Evolutionary conservation across 768 basidiomycete species (phyloP).

Genomic region (Xerocomus brunneocitrinus): DNA sequence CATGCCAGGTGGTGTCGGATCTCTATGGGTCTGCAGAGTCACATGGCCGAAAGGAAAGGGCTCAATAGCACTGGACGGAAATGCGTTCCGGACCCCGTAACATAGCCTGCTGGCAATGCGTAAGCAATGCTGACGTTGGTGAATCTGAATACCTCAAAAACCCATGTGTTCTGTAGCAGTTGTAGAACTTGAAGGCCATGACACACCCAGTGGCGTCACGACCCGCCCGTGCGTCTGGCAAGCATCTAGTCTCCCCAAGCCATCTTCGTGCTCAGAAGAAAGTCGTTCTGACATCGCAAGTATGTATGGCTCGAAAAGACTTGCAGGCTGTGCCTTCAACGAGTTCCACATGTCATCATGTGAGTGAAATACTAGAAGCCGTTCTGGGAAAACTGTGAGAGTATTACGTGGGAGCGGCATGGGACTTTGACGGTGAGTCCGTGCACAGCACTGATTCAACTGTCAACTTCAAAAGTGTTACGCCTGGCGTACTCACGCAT

Average conservation of each 20-base stretch:
- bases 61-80: not conserved
- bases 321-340: not conserved
- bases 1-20: not conserved
- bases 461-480: not conserved
- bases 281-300: not conserved
- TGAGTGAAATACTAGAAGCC: too few relatives aligned
- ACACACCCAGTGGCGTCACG: not conserved
- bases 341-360: not conserved
- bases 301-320: not conserved
- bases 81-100: not conserved
- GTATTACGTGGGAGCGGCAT: too few relatives aligned
- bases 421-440: too few relatives aligned
- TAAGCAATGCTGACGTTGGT: not conserved
- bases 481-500: too few relatives aligned
- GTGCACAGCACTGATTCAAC: not conserved
- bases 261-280: not conserved
- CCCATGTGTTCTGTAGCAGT: not conserved
- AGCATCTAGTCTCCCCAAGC: not conserved
- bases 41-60: not conserved
- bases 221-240: not conserved
- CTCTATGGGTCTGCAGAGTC: not conserved
- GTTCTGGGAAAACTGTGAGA: too few relatives aligned
- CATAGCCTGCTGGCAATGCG: not conserved
- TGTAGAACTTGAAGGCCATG: not conserved
- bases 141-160: not conserved